Evolutionary conservation across 495 filamentous ascomycete genomes (phyloP).

Genomic region (Cairneyella variabilis): DNA sequence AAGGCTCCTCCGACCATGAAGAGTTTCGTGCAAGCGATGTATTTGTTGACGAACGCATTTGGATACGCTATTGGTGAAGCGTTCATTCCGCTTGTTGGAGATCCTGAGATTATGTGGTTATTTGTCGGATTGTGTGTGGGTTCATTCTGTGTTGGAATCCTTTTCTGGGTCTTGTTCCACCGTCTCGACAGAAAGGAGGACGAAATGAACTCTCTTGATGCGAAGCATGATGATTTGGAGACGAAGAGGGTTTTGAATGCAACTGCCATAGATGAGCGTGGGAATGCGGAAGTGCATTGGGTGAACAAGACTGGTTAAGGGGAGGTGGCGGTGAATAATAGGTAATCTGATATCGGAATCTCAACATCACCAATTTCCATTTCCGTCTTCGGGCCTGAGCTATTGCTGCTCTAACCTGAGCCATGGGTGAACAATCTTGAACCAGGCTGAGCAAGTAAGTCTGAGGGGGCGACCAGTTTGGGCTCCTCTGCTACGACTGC

Average conservation of each 20-base stretch:
- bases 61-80: conserved; percentile 66
- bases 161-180: conserved; percentile 61
- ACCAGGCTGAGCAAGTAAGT: no score
- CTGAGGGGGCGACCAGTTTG: no score
- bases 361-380: no score
- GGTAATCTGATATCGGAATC: no score
- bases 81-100: conserved; percentile 57
- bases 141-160: conserved; percentile 47
- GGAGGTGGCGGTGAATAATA: no score
- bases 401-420: no score
- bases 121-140: conserved; percentile 61
- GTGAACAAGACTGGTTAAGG: no score
- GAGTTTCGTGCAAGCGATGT: conserved; percentile 65
- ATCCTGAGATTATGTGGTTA: conserved; percentile 63
- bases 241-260: not conserved
- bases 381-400: no score
- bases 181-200: conserved; percentile 60
- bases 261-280: not conserved
- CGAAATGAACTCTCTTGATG: conserved; percentile 42
- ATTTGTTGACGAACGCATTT: conserved; percentile 67
- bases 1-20: conserved; percentile 78
- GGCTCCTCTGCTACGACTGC: no score
- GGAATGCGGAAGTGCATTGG: not conserved
- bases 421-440: no score
- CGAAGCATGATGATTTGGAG: not conserved